Evolutionary conservation across 2,329 filamentous ascomycete genomes (phyloP).

Genomic region (Verticillium dahliae): DNA sequence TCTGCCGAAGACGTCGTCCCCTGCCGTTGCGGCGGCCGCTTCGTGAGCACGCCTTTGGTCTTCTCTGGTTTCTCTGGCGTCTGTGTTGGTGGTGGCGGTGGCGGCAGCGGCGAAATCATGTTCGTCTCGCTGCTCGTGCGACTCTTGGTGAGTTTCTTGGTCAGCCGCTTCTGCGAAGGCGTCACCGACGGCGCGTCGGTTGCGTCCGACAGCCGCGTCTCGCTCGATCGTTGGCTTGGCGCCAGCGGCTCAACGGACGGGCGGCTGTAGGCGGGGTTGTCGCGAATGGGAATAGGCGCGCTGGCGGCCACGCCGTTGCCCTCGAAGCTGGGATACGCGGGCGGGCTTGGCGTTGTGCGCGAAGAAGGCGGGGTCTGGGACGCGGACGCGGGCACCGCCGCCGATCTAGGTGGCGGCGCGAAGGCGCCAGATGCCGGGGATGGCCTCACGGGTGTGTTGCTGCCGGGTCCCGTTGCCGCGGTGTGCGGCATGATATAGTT

Average conservation of each 20-base stretch:
- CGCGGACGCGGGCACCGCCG: not conserved
- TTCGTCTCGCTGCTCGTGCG: conserved; percentile 19
- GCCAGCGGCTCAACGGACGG: conserved; percentile 12
- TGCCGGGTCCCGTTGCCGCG: not conserved
- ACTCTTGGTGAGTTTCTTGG: conserved; percentile 34
- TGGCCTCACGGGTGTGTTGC: not conserved
- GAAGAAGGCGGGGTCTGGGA: not conserved
- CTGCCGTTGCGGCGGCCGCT: conserved; percentile 26
- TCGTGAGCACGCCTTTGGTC: conserved; percentile 27
- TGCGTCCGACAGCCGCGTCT: conserved; percentile 22
- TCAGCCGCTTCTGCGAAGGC: conserved; percentile 24
- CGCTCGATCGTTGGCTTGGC: conserved; percentile 24
- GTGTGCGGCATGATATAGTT: conserved; percentile 39
- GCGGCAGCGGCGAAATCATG: conserved; percentile 3
- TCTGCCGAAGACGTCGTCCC: conserved; percentile 15
- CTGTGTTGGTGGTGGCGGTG: conserved; percentile 1
- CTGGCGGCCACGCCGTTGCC: conserved; percentile 10
- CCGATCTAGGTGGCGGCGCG: not conserved
- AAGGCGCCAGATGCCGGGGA: not conserved
- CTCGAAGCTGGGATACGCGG: conserved; percentile 11
- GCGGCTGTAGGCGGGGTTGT: conserved; percentile 15
- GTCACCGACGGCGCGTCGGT: conserved; percentile 12
- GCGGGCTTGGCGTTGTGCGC: conserved; percentile 11
- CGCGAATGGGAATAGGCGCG: conserved; percentile 13
- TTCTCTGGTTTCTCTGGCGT: conserved; percentile 16